Conservation (phyloP, 1,284 basidiomycete genomes). For the Trametes polyzona region DNA sequence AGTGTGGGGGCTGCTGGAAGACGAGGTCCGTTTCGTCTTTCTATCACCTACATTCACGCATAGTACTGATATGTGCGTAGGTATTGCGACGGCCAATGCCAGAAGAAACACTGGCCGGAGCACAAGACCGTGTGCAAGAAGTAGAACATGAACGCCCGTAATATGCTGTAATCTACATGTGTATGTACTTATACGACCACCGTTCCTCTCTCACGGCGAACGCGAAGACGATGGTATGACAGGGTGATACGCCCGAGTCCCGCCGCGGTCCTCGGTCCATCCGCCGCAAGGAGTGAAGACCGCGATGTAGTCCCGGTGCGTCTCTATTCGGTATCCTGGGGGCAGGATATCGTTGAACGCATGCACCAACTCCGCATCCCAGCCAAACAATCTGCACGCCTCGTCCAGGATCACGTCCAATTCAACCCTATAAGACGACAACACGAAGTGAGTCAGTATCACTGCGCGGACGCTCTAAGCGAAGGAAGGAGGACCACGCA, state of each 20-base stretch:
- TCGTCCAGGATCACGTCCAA: conserved; percentile 1
- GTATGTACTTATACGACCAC: not conserved
- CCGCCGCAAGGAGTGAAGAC: conserved; percentile 7
- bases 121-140: conserved; percentile 30
- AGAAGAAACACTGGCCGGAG: conserved; percentile 52
- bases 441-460: not conserved
- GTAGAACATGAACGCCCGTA: not conserved
- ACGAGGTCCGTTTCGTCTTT: conserved; percentile 40
- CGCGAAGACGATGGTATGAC: not conserved
- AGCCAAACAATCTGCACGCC: conserved; percentile 14
- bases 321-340: conserved; percentile 19
- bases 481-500: not conserved
- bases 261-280: conserved; percentile 11
- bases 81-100: conserved; percentile 55
- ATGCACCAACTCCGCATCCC: conserved; percentile 6
- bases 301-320: conserved; percentile 9
- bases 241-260: not conserved
- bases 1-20: conserved; percentile 35
- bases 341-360: conserved; percentile 14
- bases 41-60: not conserved
- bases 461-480: not conserved
- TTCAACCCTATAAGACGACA: not conserved
- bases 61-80: conserved; percentile 32
- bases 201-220: not conserved
- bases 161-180: not conserved